Conservation (phyloP, 2,329 filamentous ascomycete species). For the Alternaria sp. region DNA sequence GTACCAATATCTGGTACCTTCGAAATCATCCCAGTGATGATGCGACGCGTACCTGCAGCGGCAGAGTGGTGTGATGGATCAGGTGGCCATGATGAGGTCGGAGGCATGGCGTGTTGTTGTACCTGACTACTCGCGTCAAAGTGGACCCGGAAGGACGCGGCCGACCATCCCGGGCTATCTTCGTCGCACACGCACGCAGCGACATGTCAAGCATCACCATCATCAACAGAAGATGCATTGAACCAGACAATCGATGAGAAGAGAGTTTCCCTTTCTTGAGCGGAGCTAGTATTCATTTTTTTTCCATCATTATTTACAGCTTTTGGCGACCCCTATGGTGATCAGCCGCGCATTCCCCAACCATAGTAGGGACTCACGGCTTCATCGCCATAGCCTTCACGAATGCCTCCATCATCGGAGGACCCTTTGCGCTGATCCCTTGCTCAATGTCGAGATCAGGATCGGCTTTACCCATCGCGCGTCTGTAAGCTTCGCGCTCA, state of each 20-base stretch:
- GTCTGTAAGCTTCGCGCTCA: slow-evolving; percentile 38
- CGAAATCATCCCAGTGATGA: slow-evolving; percentile 13
- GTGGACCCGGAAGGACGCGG: slow-evolving; percentile 14
- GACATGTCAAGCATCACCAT: slow-evolving; percentile 3
- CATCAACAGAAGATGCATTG: neutral
- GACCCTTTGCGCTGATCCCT: slow-evolving; percentile 37
- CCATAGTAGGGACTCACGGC: slow-evolving; percentile 19
- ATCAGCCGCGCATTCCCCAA: slow-evolving; percentile 8
- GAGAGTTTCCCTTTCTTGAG: neutral
- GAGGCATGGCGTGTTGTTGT: slow-evolving; percentile 27
- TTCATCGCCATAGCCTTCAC: slow-evolving; percentile 31
- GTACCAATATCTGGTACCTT: slow-evolving; percentile 14
- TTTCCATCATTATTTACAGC: neutral
- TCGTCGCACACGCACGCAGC: neutral
- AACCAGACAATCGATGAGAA: neutral
- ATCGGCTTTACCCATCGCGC: slow-evolving; percentile 65
- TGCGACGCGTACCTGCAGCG: slow-evolving; percentile 17
- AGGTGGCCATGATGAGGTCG: slow-evolving; percentile 26
- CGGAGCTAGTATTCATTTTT: neutral
- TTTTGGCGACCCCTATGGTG: neutral
- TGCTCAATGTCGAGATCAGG: slow-evolving; percentile 49
- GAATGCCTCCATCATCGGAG: slow-evolving; percentile 23
- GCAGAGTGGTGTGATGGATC: slow-evolving; percentile 32
- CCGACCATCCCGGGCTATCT: slow-evolving; percentile 15
- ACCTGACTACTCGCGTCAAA: slow-evolving; percentile 13